A percentile compares a stretch with the other conserved stretches of the same genome.
phyloP scores from a whole-genome alignment of 768 basidiomycete species.

The Lactarius hengduanensis region DNA sequence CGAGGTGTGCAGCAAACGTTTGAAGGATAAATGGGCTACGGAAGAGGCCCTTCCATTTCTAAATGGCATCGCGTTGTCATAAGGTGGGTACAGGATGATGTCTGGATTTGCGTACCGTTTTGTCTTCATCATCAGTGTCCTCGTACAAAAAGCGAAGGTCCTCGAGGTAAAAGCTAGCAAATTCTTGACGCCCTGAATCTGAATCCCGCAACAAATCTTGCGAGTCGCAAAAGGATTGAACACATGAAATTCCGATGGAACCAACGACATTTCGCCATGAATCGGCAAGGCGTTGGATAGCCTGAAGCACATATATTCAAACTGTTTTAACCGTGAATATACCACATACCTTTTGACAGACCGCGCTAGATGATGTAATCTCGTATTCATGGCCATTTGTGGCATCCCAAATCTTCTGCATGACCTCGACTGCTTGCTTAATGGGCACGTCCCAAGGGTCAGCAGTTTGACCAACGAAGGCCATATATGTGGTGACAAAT shows the following conservation, averaged over 20 bases:
- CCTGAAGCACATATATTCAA: not conserved
- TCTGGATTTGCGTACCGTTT: too few relatives aligned
- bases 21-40: too few relatives aligned
- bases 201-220: too few relatives aligned
- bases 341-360: constrained; percentile 3
- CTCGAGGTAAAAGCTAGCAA: too few relatives aligned
- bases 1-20: not conserved
- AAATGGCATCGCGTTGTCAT: too few relatives aligned
- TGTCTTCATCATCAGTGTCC: too few relatives aligned
- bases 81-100: too few relatives aligned
- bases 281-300: not conserved
- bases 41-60: too few relatives aligned
- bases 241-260: not conserved
- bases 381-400: not conserved
- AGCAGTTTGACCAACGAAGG: constrained; percentile 4
- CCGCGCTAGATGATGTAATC: not conserved
- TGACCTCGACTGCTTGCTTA: not conserved
- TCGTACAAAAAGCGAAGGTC: too few relatives aligned
- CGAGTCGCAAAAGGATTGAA: not conserved
- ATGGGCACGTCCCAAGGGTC: constrained; percentile 1
- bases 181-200: too few relatives aligned
- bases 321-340: too few relatives aligned
- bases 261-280: not conserved
- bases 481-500: not conserved
- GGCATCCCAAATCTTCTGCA: constrained; percentile 7